Base-by-base conservation (phyloP, 2,329 filamentous ascomycete species). In the Apiospora sp. region DNA sequence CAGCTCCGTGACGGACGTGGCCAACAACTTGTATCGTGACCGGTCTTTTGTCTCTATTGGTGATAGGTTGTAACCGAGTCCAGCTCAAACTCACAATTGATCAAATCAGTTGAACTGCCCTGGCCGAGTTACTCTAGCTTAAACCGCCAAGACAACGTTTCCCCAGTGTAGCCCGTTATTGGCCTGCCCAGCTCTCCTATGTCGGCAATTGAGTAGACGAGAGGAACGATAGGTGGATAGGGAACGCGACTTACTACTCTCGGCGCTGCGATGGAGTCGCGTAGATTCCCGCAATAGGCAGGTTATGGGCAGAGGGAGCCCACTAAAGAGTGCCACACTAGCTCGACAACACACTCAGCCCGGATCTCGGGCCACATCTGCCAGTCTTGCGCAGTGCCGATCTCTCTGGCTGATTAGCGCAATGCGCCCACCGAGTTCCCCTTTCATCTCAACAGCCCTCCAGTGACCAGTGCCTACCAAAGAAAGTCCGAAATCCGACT, bases 201-300 rank as follows among this genome's bases (percentile, higher is more conserved):
- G 54, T 22, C 54, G 54, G 54, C 54, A 61, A 61, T 61, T 37
- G 54, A 61, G 54, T 30, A 54, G 24, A 30, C 30, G 12, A 61
- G 30, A 4, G n/a, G 12, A 30, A 24, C 16, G 16, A 14, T 30
- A 19, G 27, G 64, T n/a, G 37, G 64, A 19, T 19, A n/a, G 37
- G 10, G 37, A 37, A 13, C 54, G 30, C 58, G 44, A 43, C 70
- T 67, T 27, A 54, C 22, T n/a, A 24, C 41, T 37, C 24, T 67
- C 69, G 61, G 69, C 49, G 24, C 12, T 54, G 49, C 4, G 8
- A 54, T 16, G 24, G 54, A 16, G 27, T 37, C 54, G 70, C 70
- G 54, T 51, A 71, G 70, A 67, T 67, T 58, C 70, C 70, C 70
- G 16, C 27, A 71, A 44, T 67, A 71, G 70, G 70, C 37, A 71